phyloP scores from a whole-genome alignment of 2,329 filamentous ascomycete species.

The Chaetomiaceae sp. region DNA sequence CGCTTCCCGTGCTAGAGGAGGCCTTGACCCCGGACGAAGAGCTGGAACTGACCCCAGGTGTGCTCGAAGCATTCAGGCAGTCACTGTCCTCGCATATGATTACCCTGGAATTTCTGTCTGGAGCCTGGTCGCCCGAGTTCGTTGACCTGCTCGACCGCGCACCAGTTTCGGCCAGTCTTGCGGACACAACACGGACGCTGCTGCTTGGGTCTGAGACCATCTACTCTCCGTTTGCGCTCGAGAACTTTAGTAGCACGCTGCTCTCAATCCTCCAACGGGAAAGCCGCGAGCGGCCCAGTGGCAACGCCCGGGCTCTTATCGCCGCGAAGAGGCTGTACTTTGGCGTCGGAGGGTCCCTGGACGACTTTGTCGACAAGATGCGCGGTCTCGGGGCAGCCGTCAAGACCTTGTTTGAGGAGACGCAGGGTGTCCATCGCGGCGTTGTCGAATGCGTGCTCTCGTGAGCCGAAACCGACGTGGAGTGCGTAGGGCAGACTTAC shows the following conservation, averaged over 20 bases:
- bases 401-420: slow-evolving; percentile 49
- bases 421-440: slow-evolving; percentile 54
- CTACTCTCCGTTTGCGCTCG: slow-evolving; percentile 67
- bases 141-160: slow-evolving; percentile 48
- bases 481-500: not conserved
- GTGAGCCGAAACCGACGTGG: slow-evolving; percentile 10
- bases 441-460: slow-evolving; percentile 48
- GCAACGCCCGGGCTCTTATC: slow-evolving; percentile 56
- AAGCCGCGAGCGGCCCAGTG: slow-evolving; percentile 29
- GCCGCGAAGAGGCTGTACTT: slow-evolving; percentile 79
- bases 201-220: slow-evolving; percentile 76
- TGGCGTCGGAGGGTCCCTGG: slow-evolving; percentile 74
- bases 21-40: slow-evolving; percentile 51
- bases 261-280: slow-evolving; percentile 51
- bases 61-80: slow-evolving; percentile 53
- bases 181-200: slow-evolving; percentile 35
- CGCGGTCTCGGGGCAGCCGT: slow-evolving; percentile 43
- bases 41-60: slow-evolving; percentile 54
- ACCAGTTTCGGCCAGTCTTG: slow-evolving; percentile 17
- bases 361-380: slow-evolving; percentile 60
- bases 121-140: slow-evolving; percentile 65
- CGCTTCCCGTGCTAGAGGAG: slow-evolving; percentile 35
- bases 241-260: slow-evolving; percentile 62
- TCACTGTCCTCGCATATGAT: slow-evolving; percentile 48
- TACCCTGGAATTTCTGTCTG: slow-evolving; percentile 61